phyloP scores from a whole-genome alignment of 768 basidiomycete genomes.

The Jaapia argillacea region DNA sequence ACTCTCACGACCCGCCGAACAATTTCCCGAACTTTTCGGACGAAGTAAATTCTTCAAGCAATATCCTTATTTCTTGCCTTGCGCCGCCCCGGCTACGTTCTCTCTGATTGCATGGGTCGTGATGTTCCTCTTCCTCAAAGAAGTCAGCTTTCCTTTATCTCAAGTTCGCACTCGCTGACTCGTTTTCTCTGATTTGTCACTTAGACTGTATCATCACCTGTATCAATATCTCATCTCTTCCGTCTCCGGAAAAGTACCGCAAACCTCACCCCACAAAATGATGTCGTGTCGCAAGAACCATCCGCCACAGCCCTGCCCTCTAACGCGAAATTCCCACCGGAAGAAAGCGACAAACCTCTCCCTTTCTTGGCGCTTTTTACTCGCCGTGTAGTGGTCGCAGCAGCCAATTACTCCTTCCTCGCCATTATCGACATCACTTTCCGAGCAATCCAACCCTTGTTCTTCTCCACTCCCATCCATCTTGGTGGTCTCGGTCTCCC shows the following conservation, averaged over 20 bases:
- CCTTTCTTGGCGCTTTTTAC: slow-evolving; percentile 43
- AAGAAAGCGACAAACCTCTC: slow-evolving; percentile 25
- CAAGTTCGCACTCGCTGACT: slow-evolving; percentile 6
- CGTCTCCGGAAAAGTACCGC: slow-evolving; percentile 8
- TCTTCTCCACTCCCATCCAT: slow-evolving; percentile 59
- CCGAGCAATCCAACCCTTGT: slow-evolving; percentile 59
- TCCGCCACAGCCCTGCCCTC: slow-evolving; percentile 3
- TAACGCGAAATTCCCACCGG: not conserved
- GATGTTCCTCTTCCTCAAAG: slow-evolving; percentile 43
- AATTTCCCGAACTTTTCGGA: slow-evolving; percentile 56
- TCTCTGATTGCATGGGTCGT: slow-evolving; percentile 42
- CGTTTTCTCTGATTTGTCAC: not conserved
- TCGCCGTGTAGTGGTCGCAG: slow-evolving; percentile 46
- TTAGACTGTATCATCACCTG: slow-evolving; percentile 24
- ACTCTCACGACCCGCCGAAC: slow-evolving; percentile 55
- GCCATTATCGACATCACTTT: slow-evolving; percentile 60
- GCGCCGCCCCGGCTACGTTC: slow-evolving; percentile 56
- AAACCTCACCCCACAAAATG: slow-evolving; percentile 8
- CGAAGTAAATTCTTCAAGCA: slow-evolving; percentile 42
- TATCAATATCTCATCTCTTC: slow-evolving; percentile 16
- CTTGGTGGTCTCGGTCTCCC: slow-evolving; percentile 65
- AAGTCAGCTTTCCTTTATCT: slow-evolving; percentile 24
- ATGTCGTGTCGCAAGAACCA: slow-evolving; percentile 8
- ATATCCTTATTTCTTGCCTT: slow-evolving; percentile 71
- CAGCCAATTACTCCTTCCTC: slow-evolving; percentile 55